Evolutionary conservation across 1,284 basidiomycete species (phyloP).

Genomic region (Chalciporus sp.): DNA sequence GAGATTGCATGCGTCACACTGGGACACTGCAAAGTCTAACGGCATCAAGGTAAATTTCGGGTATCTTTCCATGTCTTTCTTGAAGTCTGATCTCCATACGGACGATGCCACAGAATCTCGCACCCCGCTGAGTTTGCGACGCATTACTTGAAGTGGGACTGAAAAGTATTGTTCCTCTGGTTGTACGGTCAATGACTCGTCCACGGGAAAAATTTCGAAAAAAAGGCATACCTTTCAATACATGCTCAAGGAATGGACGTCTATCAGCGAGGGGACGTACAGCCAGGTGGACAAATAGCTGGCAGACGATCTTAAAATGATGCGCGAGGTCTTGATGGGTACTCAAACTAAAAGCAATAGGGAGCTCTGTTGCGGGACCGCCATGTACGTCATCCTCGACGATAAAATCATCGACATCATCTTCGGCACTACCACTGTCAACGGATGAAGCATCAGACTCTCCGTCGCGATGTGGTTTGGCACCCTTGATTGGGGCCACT

Average conservation of each 20-base stretch:
- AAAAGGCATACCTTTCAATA: slow-evolving; percentile 53
- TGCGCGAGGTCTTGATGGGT: slow-evolving; percentile 72
- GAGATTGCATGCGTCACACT: slow-evolving; percentile 81
- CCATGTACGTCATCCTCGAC: slow-evolving; percentile 74
- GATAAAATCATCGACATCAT: slow-evolving; percentile 54
- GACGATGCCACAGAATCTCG: slow-evolving; percentile 78
- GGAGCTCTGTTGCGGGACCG: slow-evolving; percentile 50
- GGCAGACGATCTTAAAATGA: slow-evolving; percentile 85
- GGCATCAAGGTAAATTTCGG: slow-evolving; percentile 58
- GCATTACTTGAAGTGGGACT: slow-evolving; percentile 61
- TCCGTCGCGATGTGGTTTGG: slow-evolving; percentile 24
- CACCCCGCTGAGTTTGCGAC: slow-evolving; percentile 67
- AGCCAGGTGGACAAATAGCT: slow-evolving; percentile 81
- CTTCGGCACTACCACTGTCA: slow-evolving; percentile 28
- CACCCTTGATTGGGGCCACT: slow-evolving; percentile 31
- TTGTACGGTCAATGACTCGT: slow-evolving; percentile 9
- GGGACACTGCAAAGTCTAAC: slow-evolving; percentile 58
- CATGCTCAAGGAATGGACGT: slow-evolving; percentile 53
- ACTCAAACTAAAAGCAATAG: slow-evolving; percentile 76
- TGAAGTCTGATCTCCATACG: slow-evolving; percentile 75
- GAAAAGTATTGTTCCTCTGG: slow-evolving; percentile 70
- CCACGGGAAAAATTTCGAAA: neutral
- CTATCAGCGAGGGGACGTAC: slow-evolving; percentile 58
- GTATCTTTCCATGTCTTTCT: slow-evolving; percentile 61
- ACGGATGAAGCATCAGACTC: slow-evolving; percentile 22